A percentile compares a stretch with the other conserved stretches of the same genome.
Evolutionary conservation across 2,329 filamentous ascomycete genomes (phyloP).

Genomic region (Nemania serpens): DNA sequence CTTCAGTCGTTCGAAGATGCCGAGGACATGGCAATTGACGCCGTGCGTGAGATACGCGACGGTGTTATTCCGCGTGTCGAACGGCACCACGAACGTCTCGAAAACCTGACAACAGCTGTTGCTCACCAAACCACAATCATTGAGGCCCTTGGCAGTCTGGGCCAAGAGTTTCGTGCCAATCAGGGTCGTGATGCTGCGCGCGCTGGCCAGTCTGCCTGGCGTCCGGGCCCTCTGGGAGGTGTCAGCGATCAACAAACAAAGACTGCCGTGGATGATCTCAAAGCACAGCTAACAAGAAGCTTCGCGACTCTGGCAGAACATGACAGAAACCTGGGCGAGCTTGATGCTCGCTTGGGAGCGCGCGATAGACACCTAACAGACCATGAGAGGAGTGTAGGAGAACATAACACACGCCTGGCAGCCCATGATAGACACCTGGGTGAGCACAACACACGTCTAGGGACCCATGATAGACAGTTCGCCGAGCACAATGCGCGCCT

Average conservation of each 20-base stretch:
- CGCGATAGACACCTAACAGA: constrained; percentile 18
- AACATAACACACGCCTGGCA: constrained; percentile 16
- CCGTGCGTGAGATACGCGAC: constrained; percentile 29
- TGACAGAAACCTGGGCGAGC: constrained; percentile 17
- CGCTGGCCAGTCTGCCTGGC: constrained; percentile 23
- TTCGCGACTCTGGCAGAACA: constrained; percentile 25
- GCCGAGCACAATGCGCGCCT: constrained; percentile 21
- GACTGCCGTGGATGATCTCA: constrained; percentile 24
- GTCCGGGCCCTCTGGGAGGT: constrained; percentile 24
- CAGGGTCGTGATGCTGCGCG: constrained; percentile 25
- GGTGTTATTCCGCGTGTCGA: constrained; percentile 24
- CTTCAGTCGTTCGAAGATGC: constrained; percentile 28
- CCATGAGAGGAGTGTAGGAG: constrained; percentile 17
- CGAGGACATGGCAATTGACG: constrained; percentile 30
- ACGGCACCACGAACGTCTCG: constrained; percentile 18
- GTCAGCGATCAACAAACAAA: constrained; percentile 23
- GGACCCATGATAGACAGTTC: constrained; percentile 17
- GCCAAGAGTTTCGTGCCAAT: constrained; percentile 25
- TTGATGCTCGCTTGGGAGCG: constrained; percentile 9
- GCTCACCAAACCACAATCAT: constrained; percentile 20
- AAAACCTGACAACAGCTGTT: constrained; percentile 13
- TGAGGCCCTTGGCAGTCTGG: constrained; percentile 16
- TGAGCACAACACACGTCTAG: constrained; percentile 19
- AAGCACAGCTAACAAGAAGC: constrained; percentile 25
- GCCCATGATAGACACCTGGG: constrained; percentile 19